Evolutionary conservation across 257 asterid species (phyloP), one percentile per base, ranked within the genome.

Genomic region (Eucommia ulmoides): DNA sequence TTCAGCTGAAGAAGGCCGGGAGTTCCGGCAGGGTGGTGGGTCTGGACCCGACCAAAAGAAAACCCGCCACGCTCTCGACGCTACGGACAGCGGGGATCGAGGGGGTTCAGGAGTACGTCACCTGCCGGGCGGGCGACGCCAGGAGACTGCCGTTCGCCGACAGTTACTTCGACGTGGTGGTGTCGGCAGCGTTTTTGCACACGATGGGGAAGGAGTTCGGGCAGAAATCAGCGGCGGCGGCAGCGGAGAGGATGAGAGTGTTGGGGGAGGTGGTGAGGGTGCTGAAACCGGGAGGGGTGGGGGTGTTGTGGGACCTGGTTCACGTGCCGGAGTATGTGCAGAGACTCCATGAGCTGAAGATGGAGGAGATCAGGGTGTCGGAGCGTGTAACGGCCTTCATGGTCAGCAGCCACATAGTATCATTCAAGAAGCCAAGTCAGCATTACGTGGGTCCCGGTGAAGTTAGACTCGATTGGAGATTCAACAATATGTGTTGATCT

Each of bases 21-120:
- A 82, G 94, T 0, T 84, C 93, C 23, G 97, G 97, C 23, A 74
- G 95, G 20, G 97, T 88, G 0, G 97, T 88, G n/a, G 97, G 95
- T 11, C 78, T 88, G 7, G 79, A 49, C 41, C 92, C 94, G 53
- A n/a, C 67, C 24, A 29, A 7, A 17, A 51, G 42, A 0, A n/a
- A 50, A 8, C 56, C 61, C 24, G 51, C 57, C 55, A 82, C 95
- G 8, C 63, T 77, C 8, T 69, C 74, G 5, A 84, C 92, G 0
- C 79, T 88, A 10, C 54, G 78, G 11, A 84, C 94, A 16, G 97
- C 97, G 0, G 84, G 84, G 33, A 51, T 77, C 7, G 97, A 88
- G 52, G 97, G 97, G 16, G 97, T 88, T 1, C 94, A 88, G 62
- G 93, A 88, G 49, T 88, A 88, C 42, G 97, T 88, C 62, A 88